Evolutionary conservation across 73 alveolate genomes (phyloP).

Genomic region (Tetrahymena malaccensis): DNA sequence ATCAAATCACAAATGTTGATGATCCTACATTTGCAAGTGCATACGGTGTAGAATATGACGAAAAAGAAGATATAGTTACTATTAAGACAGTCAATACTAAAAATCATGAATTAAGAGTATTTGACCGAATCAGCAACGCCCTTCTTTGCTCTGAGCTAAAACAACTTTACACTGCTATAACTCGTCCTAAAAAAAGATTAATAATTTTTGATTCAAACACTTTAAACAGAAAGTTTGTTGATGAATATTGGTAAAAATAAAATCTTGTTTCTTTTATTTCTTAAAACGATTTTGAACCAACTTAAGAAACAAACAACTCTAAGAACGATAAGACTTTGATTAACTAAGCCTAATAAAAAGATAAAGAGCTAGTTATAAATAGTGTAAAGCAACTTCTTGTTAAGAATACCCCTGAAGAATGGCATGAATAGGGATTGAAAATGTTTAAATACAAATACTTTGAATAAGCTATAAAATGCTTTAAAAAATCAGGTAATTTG

Average conservation of each 20-base stretch:
- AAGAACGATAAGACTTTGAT: background rate
- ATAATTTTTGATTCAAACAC: slow-evolving; percentile 39
- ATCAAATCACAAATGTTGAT: background rate
- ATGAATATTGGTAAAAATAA: slow-evolving; percentile 12
- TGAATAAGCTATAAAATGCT: slow-evolving; percentile 50
- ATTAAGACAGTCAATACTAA: background rate
- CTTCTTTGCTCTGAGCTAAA: slow-evolving; percentile 39
- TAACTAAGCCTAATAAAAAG: background rate
- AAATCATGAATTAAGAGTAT: background rate
- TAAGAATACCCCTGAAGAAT: slow-evolving; percentile 15
- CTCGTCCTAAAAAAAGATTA: slow-evolving; percentile 53
- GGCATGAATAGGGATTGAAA: slow-evolving; percentile 41
- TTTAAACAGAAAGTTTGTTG: background rate
- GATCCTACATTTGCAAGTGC: background rate
- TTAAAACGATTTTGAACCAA: background rate
- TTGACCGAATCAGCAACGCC: background rate
- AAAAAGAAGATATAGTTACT: background rate
- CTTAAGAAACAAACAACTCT: background rate
- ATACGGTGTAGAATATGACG: background rate
- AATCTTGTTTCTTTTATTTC: slow-evolving; percentile 15
- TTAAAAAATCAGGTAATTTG: slow-evolving; percentile 43
- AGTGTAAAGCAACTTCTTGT: background rate
- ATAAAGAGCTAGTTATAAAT: background rate
- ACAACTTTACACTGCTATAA: slow-evolving; percentile 50
- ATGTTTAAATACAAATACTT: slow-evolving; percentile 45